Percentiles rank a stretch among this genome's conserved stretches.
phyloP scores from a whole-genome alignment of 2,329 filamentous ascomycete species.

The Cladobotryum protrusum region DNA sequence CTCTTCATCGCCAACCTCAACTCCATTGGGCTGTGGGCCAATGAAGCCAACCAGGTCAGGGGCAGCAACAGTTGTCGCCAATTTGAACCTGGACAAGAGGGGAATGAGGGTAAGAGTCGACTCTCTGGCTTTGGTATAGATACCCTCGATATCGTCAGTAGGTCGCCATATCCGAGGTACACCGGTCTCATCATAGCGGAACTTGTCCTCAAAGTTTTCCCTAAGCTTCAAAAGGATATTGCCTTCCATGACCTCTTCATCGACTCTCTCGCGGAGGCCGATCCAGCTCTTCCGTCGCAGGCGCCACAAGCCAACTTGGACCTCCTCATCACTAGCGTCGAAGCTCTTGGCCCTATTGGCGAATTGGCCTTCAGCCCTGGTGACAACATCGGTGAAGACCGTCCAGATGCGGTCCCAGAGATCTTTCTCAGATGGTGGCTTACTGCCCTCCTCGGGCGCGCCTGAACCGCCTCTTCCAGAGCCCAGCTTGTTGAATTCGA shows the following conservation, averaged over 20 bases:
- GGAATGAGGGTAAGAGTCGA: conserved; percentile 89
- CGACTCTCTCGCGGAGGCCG: conserved; percentile 80
- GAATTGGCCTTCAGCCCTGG: conserved; percentile 80
- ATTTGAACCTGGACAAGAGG: conserved; percentile 75
- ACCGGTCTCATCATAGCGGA: conserved; percentile 91
- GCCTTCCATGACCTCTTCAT: conserved; percentile 97
- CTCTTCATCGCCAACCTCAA: conserved; percentile 79
- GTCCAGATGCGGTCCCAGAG: conserved; percentile 96
- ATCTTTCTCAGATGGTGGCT: conserved; percentile 68
- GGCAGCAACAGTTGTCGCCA: conserved; percentile 65
- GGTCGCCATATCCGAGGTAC: conserved; percentile 96
- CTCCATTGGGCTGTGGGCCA: conserved; percentile 66
- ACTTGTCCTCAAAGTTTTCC: conserved; percentile 99
- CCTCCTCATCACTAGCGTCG: conserved; percentile 84
- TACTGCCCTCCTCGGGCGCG: conserved; percentile 71
- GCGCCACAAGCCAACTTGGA: conserved; percentile 87
- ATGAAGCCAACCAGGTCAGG: conserved; percentile 84
- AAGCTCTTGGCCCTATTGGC: conserved; percentile 86
- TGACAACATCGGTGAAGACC: conserved; percentile 74
- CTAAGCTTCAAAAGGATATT: conserved; percentile 92
- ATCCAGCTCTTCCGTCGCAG: conserved; percentile 92
- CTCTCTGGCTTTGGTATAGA: conserved; percentile 88
- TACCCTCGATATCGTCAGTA: conserved; percentile 91
- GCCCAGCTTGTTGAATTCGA: conserved; percentile 95
- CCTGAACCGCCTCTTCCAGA: conserved; percentile 78